Conservation (phyloP, 331 rosid species). For the Rhamnella rubrinervis region DNA sequence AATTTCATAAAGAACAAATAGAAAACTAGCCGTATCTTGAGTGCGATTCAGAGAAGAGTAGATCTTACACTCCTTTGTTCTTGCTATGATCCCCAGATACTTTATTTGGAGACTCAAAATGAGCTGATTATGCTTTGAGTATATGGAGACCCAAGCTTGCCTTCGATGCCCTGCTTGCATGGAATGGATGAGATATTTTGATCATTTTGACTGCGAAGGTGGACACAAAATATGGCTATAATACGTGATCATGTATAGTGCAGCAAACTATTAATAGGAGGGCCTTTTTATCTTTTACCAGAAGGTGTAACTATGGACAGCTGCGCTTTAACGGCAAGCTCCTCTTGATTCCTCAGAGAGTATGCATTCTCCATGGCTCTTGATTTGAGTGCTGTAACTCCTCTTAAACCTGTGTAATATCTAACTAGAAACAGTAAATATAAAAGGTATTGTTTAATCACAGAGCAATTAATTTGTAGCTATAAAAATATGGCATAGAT, state of each 20-base stretch:
- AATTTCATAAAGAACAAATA: background rate
- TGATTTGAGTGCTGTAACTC: constrained; percentile 21
- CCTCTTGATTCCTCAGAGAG: background rate
- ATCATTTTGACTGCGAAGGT: background rate
- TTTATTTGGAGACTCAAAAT: constrained; percentile 17
- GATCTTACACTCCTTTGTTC: constrained; percentile 24
- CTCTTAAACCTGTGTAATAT: constrained; percentile 20
- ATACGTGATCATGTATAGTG: no score
- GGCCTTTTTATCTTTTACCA: constrained; percentile 12
- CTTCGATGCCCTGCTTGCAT: constrained; percentile 20
- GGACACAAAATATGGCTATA: background rate
- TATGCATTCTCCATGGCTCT: background rate
- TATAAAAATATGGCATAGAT: no score
- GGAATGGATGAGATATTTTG: background rate
- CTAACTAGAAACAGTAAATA: no score
- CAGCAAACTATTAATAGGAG: no score
- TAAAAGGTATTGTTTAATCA: no score
- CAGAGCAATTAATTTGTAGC: background rate
- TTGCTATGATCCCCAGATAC: constrained; percentile 27
- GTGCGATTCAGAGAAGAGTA: background rate
- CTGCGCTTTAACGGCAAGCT: constrained; percentile 17
- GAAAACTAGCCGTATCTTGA: background rate
- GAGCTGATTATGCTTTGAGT: constrained; percentile 27
- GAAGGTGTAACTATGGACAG: constrained; percentile 23
- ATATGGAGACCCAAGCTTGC: constrained; percentile 17